Evolutionary conservation across 1,284 basidiomycete genomes (phyloP), one percentile per base, ranked within the genome.

Genomic region (Termitomyces sp.): DNA sequence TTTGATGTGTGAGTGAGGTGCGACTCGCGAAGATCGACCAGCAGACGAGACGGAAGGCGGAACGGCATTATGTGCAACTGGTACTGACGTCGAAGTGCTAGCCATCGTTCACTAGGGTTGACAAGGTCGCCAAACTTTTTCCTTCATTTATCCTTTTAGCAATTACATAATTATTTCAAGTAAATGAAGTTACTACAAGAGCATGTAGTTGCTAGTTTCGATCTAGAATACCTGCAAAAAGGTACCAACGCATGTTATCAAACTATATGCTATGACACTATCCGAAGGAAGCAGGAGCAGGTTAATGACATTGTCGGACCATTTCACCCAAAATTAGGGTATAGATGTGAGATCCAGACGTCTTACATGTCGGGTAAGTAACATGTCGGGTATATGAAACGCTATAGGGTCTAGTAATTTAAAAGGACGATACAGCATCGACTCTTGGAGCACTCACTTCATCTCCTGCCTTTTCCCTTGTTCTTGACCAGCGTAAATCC

Each of bases 1-100:
- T 74, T 96, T 97, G 72, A 96, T 96, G 69, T 96, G 94, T 0
- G 92, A 95, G 68, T 96, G 94, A 2, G 91, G 87, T 1, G 93
- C 92, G 51, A 96, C 92, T 40, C 92, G 82, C n/a, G 88, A 88
- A 0, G 88, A 83, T n/a, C 88, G 79, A n/a, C 78, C 76, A 0
- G 82, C 77, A 15, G 84, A 78, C 0, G 80, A 68, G 2, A 79
- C 73, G 8, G 84, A 76, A 0, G 86, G 86, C 0, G 87, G 86
- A 3, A 86, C 74, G 4, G 88, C 84, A 58, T 86, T 89, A 68
- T 88, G 86, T 1, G 87, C 81, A 5, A 83, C 80, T 26, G 86
- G 83, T 15, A 79, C 70, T 13, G 82, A 75, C 1, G 73, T 70
- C 15, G 74, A 71, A 30, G 73, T 70, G 44, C 62, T 62, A 31